Base-by-base conservation (phyloP, 257 asterid genomes). In the Penstemon davidsonii region DNA sequence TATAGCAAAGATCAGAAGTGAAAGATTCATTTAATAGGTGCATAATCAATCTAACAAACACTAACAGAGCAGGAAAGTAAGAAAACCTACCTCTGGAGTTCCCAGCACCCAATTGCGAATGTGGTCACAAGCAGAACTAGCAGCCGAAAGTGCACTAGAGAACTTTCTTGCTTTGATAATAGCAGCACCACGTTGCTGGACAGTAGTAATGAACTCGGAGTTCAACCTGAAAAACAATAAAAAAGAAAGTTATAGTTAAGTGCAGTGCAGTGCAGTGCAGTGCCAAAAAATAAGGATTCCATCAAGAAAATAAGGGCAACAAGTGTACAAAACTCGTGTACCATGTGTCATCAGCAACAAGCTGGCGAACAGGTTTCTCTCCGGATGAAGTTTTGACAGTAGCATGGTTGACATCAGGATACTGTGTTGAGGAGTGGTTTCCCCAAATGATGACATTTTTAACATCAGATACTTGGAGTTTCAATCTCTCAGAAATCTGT, bases 151-250 rank as follows among this genome's bases (percentile, higher is more conserved):
- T 4, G 98, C 98, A 79, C 98, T 92, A 4, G 98, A 92, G 9
- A 92, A 75, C 83, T 92, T 92, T 62, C 98, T 85, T 52, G 98
- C 98, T 70, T 92, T 92, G 73, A 92, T 92, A 57, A 92, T 92
- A 44, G 98, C 98, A 79, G 98, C 98, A 39, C 98, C 98, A 64
- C 98, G 95, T 52, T 92, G 98, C 66, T 92, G 98, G 64, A 92
- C 98, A 6, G 85, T 78, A 25, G 93, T 9, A 9, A 92, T 92
- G 84, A 92, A 92, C 62, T 89, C 98, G 4, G 84, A 60, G 4
- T 92, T 86, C 87, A 92, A 82, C 98, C 98, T 92, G 70, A 25
- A 25, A 53, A 64, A 12, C 7, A 64, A 67, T 19, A 54, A 65
- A 46, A 56, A 18, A 0, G 38, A 36, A 19, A 46, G 3, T 15